Conservation (phyloP, 2,329 filamentous ascomycete genomes). For the Aspergillus tubingensis region DNA sequence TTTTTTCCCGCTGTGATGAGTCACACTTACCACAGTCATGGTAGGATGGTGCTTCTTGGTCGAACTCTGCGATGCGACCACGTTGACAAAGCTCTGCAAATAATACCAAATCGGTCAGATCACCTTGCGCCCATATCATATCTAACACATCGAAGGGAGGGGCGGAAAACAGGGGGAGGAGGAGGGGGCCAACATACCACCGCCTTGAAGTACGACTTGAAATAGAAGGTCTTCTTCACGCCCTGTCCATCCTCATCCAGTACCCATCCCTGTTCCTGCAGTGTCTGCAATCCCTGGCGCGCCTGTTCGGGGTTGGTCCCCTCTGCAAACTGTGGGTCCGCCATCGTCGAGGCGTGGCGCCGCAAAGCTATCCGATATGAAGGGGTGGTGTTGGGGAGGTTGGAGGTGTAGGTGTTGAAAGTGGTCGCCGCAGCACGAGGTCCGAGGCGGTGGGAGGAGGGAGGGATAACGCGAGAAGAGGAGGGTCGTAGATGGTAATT, state of each 20-base stretch:
- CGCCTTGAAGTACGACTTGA: conserved; percentile 43
- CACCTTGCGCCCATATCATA: background rate
- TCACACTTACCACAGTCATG: conserved; percentile 39
- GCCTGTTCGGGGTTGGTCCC: conserved; percentile 31
- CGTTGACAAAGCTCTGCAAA: conserved; percentile 39
- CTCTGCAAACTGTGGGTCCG: conserved; percentile 31
- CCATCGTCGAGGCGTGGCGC: conserved; percentile 19
- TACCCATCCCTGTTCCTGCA: conserved; percentile 36
- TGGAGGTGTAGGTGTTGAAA: background rate
- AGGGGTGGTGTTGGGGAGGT: background rate
- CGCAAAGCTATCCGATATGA: background rate
- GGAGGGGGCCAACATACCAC: conserved; percentile 30
- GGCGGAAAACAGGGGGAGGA: background rate
- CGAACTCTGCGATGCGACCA: conserved; percentile 40
- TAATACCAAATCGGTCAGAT: background rate
- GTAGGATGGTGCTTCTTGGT: conserved; percentile 42
- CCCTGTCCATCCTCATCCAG: conserved; percentile 38
- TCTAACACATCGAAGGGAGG: background rate
- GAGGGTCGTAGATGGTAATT: background rate
- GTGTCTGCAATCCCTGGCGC: conserved; percentile 23
- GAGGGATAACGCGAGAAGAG: background rate
- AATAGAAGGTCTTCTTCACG: conserved; percentile 42
- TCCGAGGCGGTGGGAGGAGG: background rate
- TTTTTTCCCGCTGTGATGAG: background rate
- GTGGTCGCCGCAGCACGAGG: too few relatives aligned